Percentiles rank a stretch among this genome's conserved stretches.
These are phyloP conservation scores for Alternaria novae-zelandiae DNA, from an alignment of 2,329 filamentous ascomycete species.

Conservation along the genomic window DNA sequence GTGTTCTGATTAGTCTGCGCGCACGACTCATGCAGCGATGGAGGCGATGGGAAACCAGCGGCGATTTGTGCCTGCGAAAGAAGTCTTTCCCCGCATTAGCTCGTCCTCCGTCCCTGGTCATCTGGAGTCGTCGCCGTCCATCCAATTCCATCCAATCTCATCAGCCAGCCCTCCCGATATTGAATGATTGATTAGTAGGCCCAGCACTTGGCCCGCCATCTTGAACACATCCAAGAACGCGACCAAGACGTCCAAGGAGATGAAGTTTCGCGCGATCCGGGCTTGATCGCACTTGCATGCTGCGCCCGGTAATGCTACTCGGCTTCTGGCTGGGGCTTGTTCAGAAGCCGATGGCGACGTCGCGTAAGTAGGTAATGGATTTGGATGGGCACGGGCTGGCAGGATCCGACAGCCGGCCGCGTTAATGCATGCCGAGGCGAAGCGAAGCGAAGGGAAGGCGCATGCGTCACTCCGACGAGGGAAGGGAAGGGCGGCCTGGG, in stretches of 20 bases:
- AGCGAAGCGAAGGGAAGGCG: not conserved
- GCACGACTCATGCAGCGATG: not conserved
- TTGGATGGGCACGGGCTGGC: too few relatives aligned
- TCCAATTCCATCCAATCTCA: not conserved
- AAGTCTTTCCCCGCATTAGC: not conserved
- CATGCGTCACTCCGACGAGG: not conserved
- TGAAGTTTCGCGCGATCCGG: not conserved
- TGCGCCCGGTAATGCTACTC: not conserved
- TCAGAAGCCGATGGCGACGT: not conserved
- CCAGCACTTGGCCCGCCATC: not conserved
- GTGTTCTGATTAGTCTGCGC: not conserved
- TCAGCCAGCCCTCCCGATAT: not conserved
- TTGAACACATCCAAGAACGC: accelerated
- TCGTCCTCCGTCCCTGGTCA: not conserved
- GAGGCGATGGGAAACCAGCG: not conserved
- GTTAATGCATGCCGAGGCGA: not conserved
- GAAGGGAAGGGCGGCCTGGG: not conserved
- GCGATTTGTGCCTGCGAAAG: not conserved
- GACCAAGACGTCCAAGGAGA: not conserved
- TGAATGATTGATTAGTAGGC: not conserved
- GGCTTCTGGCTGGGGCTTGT: not conserved
- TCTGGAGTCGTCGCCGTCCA: not conserved
- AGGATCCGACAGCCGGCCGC: not conserved
- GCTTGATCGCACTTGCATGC: not conserved
- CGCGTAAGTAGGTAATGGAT: not conserved